Evolutionary conservation across 2,329 filamentous ascomycete species (phyloP), one percentile per base, ranked within the genome.

Genomic region (Zarea fungicola): DNA sequence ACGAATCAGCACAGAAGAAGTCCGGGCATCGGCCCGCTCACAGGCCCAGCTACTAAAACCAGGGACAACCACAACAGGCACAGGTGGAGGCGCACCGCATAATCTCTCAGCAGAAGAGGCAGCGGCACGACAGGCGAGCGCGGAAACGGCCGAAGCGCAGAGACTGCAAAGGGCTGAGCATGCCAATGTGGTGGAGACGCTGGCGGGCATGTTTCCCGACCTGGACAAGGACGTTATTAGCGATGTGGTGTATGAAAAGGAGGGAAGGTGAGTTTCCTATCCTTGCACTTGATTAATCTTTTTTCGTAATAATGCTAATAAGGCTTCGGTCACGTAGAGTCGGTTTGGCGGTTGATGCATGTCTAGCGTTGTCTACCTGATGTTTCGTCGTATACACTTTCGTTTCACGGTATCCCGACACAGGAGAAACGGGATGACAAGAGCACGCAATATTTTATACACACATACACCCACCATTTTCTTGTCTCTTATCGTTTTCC

Each of bases 131-230:
- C 92, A 97, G 68, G 92, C 92, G 1, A 95, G 87, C 57, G 90
- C 88, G 1, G 92, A 97, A 66, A 81, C 81, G 6, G 92, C 92
- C 9, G 88, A 99, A 65, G 92, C 92, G 7, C 81, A 90, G 55
- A 77, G 87, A 14, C 81, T 97, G 52, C 84, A 93, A 57, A 77
- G 83, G 29, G 84, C 85, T 48, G 93, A 99, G 73, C 91, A 97
- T 67, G 76, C 81, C 47, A 92, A 90, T 58, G 84, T 99, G 7
- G 92, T 97, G 3, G 93, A 97, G 69, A 97, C 93, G 29, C 71
- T 99, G 50, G 84, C 89, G 41, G 87, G 89, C 58, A 99, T 99
- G 93, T 99, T 99, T 65, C 93, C 93, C 1, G 90, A 95, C 62
- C 73, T 99, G 43, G 93, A 99, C 65, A 82, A 83, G 60, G 95